Base-by-base conservation (phyloP, 371 early-diverging fungal species). In the Nematocida sp. region DNA sequence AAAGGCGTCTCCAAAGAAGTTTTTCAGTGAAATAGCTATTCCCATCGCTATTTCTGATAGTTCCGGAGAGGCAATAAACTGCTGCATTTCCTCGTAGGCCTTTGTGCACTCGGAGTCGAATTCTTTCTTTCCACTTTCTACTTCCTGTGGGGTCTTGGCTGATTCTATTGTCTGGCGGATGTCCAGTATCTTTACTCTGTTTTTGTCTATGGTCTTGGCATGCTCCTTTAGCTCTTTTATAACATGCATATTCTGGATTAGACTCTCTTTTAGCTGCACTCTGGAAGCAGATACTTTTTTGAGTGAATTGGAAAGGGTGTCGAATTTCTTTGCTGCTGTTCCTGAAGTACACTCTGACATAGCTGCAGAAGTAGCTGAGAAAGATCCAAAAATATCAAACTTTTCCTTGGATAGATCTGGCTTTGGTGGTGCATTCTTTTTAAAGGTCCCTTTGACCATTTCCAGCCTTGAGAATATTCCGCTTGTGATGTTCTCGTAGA, bases 381-480 rank as follows among this genome's bases (percentile, higher is more conserved):
- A 58, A 3, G 48, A 13, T 37, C 78, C 67, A 75, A 75, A 83
- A 7, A 81, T 32, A 52, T 79, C 78, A 21, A 32, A 11, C 19
- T 76, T 52, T 45, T 75, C 76, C 32, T 76, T 76, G 25, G 70
- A 67, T 11, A 63, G 27, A 17, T 76, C 63, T 51, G 58, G 34
- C 19, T 51, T 78, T 52, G 62, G 43, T 27, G 37, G 78, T 21
- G 46, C 38, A 13, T 54, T 40, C 21, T 76, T 53, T 27, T 78
- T 57, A 17, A 83, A 41, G 31, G 53, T 78, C 1, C 78, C 74
- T 31, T 77, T 65, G 2, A 80, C 34, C 5, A 52, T 64, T 55
- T 83, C 80, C 37, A 75, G 43, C 13, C 34, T 51, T 51, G 29
- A 70, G 61, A 13, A 79, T 76, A 76, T 67, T 52, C 74, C 81